A percentile compares a stretch with the other conserved stretches of the same genome.
Conservation (phyloP, 352 stramenopile species). For the Pythium graminicola region DNA sequence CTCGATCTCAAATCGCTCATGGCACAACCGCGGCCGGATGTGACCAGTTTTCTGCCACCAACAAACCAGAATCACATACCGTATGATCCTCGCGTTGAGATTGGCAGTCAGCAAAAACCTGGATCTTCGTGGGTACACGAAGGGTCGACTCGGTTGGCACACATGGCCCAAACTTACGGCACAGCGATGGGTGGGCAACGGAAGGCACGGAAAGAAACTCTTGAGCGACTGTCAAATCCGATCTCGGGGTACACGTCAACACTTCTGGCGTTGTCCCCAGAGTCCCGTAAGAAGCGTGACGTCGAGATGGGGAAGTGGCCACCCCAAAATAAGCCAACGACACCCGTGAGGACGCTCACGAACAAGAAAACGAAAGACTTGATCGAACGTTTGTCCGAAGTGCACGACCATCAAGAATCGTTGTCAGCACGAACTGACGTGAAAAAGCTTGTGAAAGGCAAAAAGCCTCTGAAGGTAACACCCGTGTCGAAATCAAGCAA, state of each 20-base stretch:
- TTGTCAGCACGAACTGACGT: background rate
- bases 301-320: slow-evolving; percentile 15
- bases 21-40: slow-evolving; percentile 48
- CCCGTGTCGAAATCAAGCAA: background rate
- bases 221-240: slow-evolving; percentile 58
- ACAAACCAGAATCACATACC: slow-evolving; percentile 6
- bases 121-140: background rate
- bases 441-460: slow-evolving; percentile 9
- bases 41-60: slow-evolving; percentile 23
- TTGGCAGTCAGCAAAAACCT: background rate
- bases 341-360: slow-evolving; percentile 2
- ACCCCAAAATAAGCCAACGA: background rate
- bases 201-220: slow-evolving; percentile 51
- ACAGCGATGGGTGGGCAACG: slow-evolving; percentile 34
- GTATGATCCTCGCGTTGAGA: slow-evolving; percentile 8
- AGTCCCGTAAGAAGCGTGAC: slow-evolving; percentile 46
- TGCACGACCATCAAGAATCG: slow-evolving; percentile 11
- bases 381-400: slow-evolving; percentile 19
- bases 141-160: slow-evolving; percentile 28
- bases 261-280: slow-evolving; percentile 49
- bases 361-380: slow-evolving; percentile 7
- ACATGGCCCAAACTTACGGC: slow-evolving; percentile 65
- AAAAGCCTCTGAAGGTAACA: background rate
- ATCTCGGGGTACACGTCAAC: slow-evolving; percentile 64
- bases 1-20: slow-evolving; percentile 59